Base-by-base conservation (phyloP, 2,329 filamentous ascomycete genomes). In the Septoria petroselini region DNA sequence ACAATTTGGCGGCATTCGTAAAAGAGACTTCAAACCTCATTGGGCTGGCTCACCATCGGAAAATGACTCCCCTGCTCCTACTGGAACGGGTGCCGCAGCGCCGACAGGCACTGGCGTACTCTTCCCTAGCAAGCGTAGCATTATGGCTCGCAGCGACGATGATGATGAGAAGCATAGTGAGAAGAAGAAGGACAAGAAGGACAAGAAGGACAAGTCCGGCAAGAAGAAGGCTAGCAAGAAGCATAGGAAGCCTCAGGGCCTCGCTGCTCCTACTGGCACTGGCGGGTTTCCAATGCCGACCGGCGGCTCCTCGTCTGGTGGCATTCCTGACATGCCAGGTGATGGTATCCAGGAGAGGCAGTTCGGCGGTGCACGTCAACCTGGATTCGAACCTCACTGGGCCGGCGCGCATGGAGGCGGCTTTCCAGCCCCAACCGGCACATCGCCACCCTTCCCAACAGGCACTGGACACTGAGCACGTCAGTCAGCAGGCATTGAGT, bases 341-440 rank as follows among this genome's bases (percentile, higher is more conserved):
- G 5, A 18, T n/a, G 14, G 25, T 9, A n/a, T 12, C n/a, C 43
- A 46, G 18, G 23, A 35, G 9, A 38, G 34, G 27, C 45, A 52
- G 9, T 52, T 52, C 45, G 44, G 44, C 4, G 45, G 15, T 12
- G 39, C 40, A 35, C 44, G 50, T 40, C 39, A 34, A 11, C 14
- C 17, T 14, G 40, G 34, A 12, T 52, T 37, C 23, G 40, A 48
- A 31, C 50, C 50, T 31, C 34, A 48, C 40, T 52, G 44, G 38
- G 39, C n/a, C 15, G 38, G 17, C 14, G 21, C 30, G 7, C 12
- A 33, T 9, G 21, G 21, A 11, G 19, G 40, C 31, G 27, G 17
- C 23, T 25, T 33, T 38, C 35, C 48, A 40, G 19, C n/a, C n/a
- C 48, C 48, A 9, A 46, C 34, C 14, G 30, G 35, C 21, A 51